These are phyloP conservation scores for Tetracladium setigerum DNA, from an alignment of 495 filamentous ascomycete species.

Conservation along the genomic window DNA sequence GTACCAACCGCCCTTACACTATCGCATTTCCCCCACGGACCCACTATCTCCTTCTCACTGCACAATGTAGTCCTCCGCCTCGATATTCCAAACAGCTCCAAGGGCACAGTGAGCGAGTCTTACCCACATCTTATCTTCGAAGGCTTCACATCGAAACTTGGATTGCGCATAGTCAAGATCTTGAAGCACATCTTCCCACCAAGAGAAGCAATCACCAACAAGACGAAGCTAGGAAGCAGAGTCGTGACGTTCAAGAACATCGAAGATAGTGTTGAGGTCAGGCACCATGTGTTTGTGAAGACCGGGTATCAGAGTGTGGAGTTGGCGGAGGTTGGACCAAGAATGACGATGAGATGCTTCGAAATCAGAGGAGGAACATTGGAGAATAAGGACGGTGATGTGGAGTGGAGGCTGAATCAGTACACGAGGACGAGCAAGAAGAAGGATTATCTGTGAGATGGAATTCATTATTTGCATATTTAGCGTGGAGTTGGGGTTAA, in stretches of 20 bases:
- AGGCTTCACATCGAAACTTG: conserved; percentile 79
- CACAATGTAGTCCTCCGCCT: conserved; percentile 92
- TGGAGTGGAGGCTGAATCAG: conserved; percentile 90
- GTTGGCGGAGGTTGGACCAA: conserved; percentile 86
- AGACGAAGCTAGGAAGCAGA: conserved; percentile 70
- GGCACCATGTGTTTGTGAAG: conserved; percentile 76
- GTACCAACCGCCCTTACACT: conserved; percentile 86
- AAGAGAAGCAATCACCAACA: conserved; percentile 58
- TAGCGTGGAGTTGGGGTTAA: conserved; percentile 22
- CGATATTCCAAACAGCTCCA: conserved; percentile 80
- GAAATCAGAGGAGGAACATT: conserved; percentile 89
- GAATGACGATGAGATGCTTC: conserved; percentile 95
- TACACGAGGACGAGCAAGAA: conserved; percentile 89
- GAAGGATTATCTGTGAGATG: conserved; percentile 79
- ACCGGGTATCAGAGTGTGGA: conserved; percentile 85
- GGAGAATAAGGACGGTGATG: conserved; percentile 93
- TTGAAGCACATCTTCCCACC: conserved; percentile 94
- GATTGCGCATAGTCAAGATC: conserved; percentile 77
- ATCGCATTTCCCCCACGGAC: conserved; percentile 87
- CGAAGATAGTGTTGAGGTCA: conserved; percentile 85
- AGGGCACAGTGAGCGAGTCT: conserved; percentile 86
- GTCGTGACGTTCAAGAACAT: conserved; percentile 93
- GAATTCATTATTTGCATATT: conserved; percentile 8
- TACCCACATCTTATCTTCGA: conserved; percentile 97
- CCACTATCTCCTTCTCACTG: conserved; percentile 82